Conservation (phyloP, 2,329 filamentous ascomycete species). For the Colletotrichum chlorophyti region DNA sequence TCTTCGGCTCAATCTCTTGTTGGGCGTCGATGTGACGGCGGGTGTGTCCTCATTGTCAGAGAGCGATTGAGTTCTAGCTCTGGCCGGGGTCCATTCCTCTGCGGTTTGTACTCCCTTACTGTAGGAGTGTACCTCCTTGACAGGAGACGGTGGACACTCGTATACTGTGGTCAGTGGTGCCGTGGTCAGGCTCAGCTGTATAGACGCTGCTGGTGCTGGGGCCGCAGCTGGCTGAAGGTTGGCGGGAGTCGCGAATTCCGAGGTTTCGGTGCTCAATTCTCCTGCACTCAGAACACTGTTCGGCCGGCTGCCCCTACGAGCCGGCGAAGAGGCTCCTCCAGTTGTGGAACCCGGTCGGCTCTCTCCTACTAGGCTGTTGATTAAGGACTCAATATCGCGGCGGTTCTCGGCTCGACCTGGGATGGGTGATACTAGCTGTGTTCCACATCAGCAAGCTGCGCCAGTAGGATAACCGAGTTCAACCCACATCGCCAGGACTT, state of each 20-base stretch:
- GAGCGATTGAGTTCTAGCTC: conserved; percentile 61
- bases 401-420: conserved; percentile 73
- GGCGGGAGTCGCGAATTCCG: conserved; percentile 61
- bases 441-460: conserved; percentile 10
- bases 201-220: conserved; percentile 44
- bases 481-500: conserved; percentile 73
- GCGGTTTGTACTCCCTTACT: conserved; percentile 96
- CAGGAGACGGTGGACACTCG: conserved; percentile 78
- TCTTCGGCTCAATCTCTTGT: conserved; percentile 78
- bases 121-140: conserved; percentile 90
- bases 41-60: conserved; percentile 69
- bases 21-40: conserved; percentile 63
- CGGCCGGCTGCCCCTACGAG: conserved; percentile 74
- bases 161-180: conserved; percentile 78
- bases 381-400: conserved; percentile 83
- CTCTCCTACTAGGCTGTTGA: conserved; percentile 82
- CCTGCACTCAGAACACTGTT: conserved; percentile 86
- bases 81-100: conserved; percentile 70
- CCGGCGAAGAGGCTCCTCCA: conserved; percentile 69
- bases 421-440: conserved; percentile 66
- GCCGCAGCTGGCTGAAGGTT: conserved; percentile 47
- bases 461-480: conserved; percentile 20
- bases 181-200: conserved; percentile 74
- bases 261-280: conserved; percentile 79
- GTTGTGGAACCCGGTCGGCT: conserved; percentile 75